Base-by-base conservation (phyloP, 495 filamentous ascomycete genomes). In the Neurospora sp. region DNA sequence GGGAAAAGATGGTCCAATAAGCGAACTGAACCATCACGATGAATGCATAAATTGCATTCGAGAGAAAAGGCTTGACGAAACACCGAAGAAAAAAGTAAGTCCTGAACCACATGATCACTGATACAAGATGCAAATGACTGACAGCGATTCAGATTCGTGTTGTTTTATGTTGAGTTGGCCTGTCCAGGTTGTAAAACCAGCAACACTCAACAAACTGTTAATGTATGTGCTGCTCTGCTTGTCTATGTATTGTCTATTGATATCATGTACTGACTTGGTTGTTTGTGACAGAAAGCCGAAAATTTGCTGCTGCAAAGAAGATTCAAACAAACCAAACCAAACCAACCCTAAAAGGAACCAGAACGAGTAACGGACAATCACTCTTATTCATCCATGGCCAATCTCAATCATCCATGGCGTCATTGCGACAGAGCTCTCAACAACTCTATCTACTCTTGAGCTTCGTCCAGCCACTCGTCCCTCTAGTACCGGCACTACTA, bases 401-500 rank as follows among this genome's bases (percentile, higher is more conserved):
- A 8, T 12, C 45, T 53, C 45, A 53, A 22, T 12, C 20, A 59
- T 59, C 20, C 48, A 27, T 59, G 20, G 10, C 48, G 44, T 9
- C 44, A 48, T 48, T 18, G 9, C n/a, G 44, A 18, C 16, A 42
- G 16, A 42, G 41, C 41, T 42, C 41, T 18, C 5, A 5, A 37
- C 35, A 37, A 37, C 35, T 37, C 20, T 75, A 72, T 68, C 74
- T 59, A 31, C 45, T 73, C 48, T 75, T 75, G 35, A 75, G 68
- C 68, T 75, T 75, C 27, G 74, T 75, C 74, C 74, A 75, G 44
- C 74, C 74, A 68, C 70, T 75, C 31, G 44, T 70, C 6, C 74
- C 44, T 70, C 73, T 70, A 42, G 38, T 70, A 12, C 61, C 72
- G 16, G 74, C 71, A 40, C 38, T 44, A 68, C 70, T 71, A 69